Conservation (phyloP, 2,329 filamentous ascomycete genomes). For the Drechslerella stenobrocha region DNA sequence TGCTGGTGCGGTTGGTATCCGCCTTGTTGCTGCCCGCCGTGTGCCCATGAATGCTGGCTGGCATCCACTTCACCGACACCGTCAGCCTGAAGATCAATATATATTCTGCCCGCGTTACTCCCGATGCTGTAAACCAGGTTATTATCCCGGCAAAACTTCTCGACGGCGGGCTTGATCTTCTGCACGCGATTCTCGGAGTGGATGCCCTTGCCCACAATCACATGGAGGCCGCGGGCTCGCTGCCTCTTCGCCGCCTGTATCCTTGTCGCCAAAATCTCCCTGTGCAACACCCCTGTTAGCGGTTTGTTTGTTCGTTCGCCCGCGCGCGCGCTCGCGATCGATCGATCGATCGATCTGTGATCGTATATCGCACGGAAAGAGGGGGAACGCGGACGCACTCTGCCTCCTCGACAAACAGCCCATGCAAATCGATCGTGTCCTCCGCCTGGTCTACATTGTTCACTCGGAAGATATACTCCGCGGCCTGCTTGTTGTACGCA, state of each 20-base stretch:
- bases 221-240: constrained; percentile 82
- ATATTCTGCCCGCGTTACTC: constrained; percentile 85
- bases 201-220: constrained; percentile 95
- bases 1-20: constrained; percentile 56
- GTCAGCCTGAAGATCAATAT: constrained; percentile 72
- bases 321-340: too few relatives aligned
- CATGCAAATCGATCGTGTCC: constrained; percentile 92
- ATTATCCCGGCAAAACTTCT: constrained; percentile 79
- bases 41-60: constrained; percentile 54
- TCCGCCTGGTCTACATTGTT: constrained; percentile 76
- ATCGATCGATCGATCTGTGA: too few relatives aligned
- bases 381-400: constrained; percentile 64
- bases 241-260: constrained; percentile 74
- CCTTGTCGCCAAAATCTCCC: constrained; percentile 77
- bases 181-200: constrained; percentile 80
- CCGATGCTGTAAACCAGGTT: constrained; percentile 83
- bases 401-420: constrained; percentile 91
- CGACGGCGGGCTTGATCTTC: constrained; percentile 93
- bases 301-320: too few relatives aligned
- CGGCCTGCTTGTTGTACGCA: constrained; percentile 84
- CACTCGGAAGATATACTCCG: constrained; percentile 91
- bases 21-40: constrained; percentile 55
- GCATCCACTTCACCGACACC: constrained; percentile 57
- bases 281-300: too few relatives aligned
- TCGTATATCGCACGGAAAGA: too few relatives aligned